A percentile compares a stretch with the other conserved stretches of the same genome.
Evolutionary conservation across 169 alveolate genomes (phyloP).

Genomic region (Cryptosporidium ryanae): DNA sequence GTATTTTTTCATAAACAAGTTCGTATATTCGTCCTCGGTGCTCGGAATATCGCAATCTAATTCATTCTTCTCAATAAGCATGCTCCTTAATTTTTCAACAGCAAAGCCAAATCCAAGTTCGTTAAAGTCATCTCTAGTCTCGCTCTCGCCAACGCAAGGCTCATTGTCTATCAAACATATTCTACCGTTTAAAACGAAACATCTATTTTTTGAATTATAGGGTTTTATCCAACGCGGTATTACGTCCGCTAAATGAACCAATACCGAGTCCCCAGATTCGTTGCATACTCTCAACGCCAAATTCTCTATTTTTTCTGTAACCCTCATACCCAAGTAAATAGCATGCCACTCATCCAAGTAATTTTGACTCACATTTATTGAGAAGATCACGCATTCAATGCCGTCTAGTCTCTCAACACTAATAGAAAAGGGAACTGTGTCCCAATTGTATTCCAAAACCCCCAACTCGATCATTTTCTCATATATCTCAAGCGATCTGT

Average conservation of each 20-base stretch:
- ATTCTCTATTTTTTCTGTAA: slow-evolving; percentile 14
- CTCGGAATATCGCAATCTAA: neutral
- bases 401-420: slow-evolving; percentile 4
- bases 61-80: neutral
- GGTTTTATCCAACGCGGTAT: slow-evolving; percentile 60
- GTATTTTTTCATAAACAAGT: slow-evolving; percentile 35
- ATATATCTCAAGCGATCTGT: slow-evolving; percentile 10
- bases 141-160: too few relatives aligned
- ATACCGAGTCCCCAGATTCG: slow-evolving; percentile 36
- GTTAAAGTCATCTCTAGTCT: neutral
- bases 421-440: slow-evolving; percentile 55
- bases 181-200: slow-evolving; percentile 31
- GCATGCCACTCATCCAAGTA: slow-evolving; percentile 60
- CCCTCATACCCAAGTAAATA: slow-evolving; percentile 16
- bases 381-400: slow-evolving; percentile 15
- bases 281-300: slow-evolving; percentile 2
- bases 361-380: slow-evolving; percentile 2
- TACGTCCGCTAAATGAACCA: slow-evolving; percentile 33
- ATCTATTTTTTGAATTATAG: slow-evolving; percentile 34
- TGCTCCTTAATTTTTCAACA: neutral
- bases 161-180: slow-evolving; percentile 4
- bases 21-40: slow-evolving; percentile 22
- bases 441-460: slow-evolving; percentile 57
- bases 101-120: neutral
- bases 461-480: slow-evolving; percentile 34